Percentiles rank a stretch among this genome's conserved stretches.
Evolutionary conservation across 2,329 filamentous ascomycete species (phyloP).

Genomic region (Orbilia javanica): DNA sequence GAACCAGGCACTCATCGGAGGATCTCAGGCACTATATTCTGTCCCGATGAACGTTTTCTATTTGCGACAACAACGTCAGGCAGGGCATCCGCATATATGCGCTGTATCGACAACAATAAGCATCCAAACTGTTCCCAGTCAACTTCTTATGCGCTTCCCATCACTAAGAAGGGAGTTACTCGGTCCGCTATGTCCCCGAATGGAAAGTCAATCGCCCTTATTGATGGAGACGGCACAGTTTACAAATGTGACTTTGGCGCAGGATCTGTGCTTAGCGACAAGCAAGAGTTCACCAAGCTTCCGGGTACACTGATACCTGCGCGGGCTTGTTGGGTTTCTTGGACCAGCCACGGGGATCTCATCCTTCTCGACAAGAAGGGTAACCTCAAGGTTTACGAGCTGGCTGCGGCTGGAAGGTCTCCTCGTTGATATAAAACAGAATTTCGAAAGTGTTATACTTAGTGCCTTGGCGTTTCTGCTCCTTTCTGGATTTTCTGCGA

Average conservation of each 20-base stretch:
- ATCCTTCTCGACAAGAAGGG: constrained; percentile 54
- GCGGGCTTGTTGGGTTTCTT: constrained; percentile 54
- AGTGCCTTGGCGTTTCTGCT: background rate
- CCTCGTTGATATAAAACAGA: constrained; percentile 32
- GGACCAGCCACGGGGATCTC: constrained; percentile 46
- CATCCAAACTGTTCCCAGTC: constrained; percentile 45
- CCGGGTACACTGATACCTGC: constrained; percentile 54
- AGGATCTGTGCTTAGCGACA: constrained; percentile 52
- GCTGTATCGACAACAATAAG: constrained; percentile 51
- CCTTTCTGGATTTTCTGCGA: constrained; percentile 2
- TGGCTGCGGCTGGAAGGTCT: constrained; percentile 29
- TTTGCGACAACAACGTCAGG: constrained; percentile 55
- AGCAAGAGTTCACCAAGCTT: constrained; percentile 54
- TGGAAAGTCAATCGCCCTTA: constrained; percentile 46
- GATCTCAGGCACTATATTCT: constrained; percentile 53
- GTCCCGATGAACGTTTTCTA: constrained; percentile 46
- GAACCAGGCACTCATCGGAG: constrained; percentile 54
- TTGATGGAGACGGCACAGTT: constrained; percentile 49
- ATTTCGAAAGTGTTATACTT: background rate
- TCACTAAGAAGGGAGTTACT: constrained; percentile 51
- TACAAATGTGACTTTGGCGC: constrained; percentile 48
- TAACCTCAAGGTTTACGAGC: constrained; percentile 40
- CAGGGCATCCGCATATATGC: constrained; percentile 52
- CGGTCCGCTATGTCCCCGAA: constrained; percentile 50
- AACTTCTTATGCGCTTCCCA: constrained; percentile 48